Evolutionary conservation across 345 rosid genomes (phyloP).

Genomic region (Populus pruinosa): DNA sequence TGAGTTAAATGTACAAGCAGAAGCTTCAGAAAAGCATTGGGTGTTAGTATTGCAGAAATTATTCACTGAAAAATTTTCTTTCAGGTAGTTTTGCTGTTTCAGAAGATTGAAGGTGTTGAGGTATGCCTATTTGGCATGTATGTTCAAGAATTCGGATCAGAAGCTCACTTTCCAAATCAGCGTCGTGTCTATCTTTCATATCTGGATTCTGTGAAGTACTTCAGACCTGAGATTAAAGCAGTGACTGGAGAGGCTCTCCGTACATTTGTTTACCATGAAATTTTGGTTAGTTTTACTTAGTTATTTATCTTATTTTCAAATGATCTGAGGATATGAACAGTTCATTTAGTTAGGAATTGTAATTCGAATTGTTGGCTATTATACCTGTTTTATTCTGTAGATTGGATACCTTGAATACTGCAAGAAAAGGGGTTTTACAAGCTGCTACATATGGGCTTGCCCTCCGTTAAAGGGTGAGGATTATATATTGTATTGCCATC

Average conservation of each 20-base stretch:
- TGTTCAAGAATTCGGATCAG: slow-evolving; percentile 99
- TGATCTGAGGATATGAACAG: background rate
- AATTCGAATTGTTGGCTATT: slow-evolving; percentile 4
- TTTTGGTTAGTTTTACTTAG: slow-evolving; percentile 47
- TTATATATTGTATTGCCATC: slow-evolving; percentile 96
- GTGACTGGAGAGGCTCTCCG: slow-evolving; percentile 96
- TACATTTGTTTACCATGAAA: slow-evolving; percentile 96
- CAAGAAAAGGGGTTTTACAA: slow-evolving; percentile 95
- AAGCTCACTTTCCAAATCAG: slow-evolving; percentile 85
- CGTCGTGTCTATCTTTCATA: slow-evolving; percentile 97
- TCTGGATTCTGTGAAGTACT: slow-evolving; percentile 96
- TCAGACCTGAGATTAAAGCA: slow-evolving; percentile 87
- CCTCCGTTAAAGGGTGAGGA: slow-evolving; percentile 99
- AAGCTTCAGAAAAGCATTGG: background rate
- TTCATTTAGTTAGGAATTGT: background rate
- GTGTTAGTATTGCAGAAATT: background rate
- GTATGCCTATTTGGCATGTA: slow-evolving; percentile 98
- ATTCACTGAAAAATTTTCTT: slow-evolving; percentile 23
- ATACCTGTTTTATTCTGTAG: slow-evolving; percentile 39
- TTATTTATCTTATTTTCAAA: background rate
- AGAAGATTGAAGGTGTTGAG: slow-evolving; percentile 99
- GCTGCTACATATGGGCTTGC: slow-evolving; percentile 99
- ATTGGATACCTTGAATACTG: slow-evolving; percentile 98
- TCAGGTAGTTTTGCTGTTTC: slow-evolving; percentile 90
- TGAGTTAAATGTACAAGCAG: background rate